A percentile compares a stretch with the other conserved stretches of the same genome.
Conservation (phyloP, 208 protist species). For the Herpetomonas samuelpessoai region DNA sequence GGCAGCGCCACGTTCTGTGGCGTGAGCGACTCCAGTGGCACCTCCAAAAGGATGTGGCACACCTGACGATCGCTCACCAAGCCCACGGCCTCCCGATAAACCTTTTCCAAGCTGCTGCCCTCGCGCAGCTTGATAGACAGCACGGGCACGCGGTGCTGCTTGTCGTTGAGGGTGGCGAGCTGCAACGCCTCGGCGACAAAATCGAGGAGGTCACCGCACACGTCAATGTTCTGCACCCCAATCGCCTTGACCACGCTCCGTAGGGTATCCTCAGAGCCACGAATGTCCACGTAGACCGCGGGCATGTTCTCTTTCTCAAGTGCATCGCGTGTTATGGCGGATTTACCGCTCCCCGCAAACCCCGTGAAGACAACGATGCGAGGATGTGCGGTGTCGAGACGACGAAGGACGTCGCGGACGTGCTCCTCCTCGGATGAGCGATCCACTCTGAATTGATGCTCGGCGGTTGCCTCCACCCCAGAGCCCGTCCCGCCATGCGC, state of each 20-base stretch:
- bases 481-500: conserved; percentile 3
- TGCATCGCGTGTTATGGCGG: conserved; percentile 40
- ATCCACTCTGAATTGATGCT: conserved; percentile 14
- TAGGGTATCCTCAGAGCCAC: conserved; percentile 64
- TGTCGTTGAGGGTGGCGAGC: conserved; percentile 14
- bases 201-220: conserved; percentile 79
- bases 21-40: conserved; percentile 62
- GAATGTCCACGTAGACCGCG: conserved; percentile 64
- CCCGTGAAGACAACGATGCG: conserved; percentile 55
- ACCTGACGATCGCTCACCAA: conserved; percentile 66
- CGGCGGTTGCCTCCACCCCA: conserved; percentile 2
- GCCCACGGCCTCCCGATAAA: conserved; percentile 67
- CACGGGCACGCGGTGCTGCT: conserved; percentile 45
- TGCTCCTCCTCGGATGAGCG: conserved; percentile 26
- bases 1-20: conserved; percentile 48
- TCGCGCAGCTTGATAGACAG: conserved; percentile 73
- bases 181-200: conserved; percentile 57
- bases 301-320: conserved; percentile 51
- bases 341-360: conserved; percentile 62
- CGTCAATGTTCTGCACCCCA: conserved; percentile 76
- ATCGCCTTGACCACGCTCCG: conserved; percentile 56
- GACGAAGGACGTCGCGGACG: conserved; percentile 25
- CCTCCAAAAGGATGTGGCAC: conserved; percentile 75
- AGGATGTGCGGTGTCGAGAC: conserved; percentile 29
- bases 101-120: conserved; percentile 48